Percentiles rank a stretch among this genome's conserved stretches.
Conservation (phyloP, 352 stramenopile species). For the Phytophthora tubulina region DNA sequence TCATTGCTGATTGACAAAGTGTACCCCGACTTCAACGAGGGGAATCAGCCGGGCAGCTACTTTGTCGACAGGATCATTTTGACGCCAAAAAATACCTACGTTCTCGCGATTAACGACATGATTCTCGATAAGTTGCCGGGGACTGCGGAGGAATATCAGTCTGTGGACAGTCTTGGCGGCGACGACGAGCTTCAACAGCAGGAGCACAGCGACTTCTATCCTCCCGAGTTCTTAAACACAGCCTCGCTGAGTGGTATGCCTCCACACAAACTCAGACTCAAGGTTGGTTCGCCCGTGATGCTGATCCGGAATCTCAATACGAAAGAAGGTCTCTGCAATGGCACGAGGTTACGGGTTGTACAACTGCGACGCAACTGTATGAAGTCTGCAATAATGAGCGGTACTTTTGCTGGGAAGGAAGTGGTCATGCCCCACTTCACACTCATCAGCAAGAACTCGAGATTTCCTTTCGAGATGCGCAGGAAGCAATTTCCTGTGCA, state of each 20-base stretch:
- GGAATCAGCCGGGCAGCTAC: too few relatives aligned
- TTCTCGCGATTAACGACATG: background rate
- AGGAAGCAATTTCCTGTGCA: slow-evolving; percentile 2
- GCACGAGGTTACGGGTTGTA: background rate
- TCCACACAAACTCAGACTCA: slow-evolving; percentile 14
- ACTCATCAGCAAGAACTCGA: slow-evolving; percentile 5
- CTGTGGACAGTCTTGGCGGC: background rate
- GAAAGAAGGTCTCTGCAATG: slow-evolving; percentile 8
- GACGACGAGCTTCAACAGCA: background rate
- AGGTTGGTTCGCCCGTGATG: background rate
- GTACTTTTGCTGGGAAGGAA: background rate
- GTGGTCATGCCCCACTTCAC: background rate
- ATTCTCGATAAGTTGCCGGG: background rate
- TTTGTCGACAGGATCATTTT: background rate
- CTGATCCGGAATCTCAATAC: slow-evolving; percentile 13
- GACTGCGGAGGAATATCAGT: background rate
- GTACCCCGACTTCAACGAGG: background rate
- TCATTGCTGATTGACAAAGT: background rate
- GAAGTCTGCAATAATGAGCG: slow-evolving; percentile 5
- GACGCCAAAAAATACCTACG: background rate
- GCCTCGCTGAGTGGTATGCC: slow-evolving; percentile 12
- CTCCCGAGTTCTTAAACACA: background rate
- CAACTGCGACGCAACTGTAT: background rate
- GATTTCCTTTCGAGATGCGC: slow-evolving; percentile 2
- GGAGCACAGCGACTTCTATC: background rate